A percentile compares a stretch with the other conserved stretches of the same genome.
phyloP scores from a whole-genome alignment of 768 basidiomycete species.

The Leccinum fibrillosum region DNA sequence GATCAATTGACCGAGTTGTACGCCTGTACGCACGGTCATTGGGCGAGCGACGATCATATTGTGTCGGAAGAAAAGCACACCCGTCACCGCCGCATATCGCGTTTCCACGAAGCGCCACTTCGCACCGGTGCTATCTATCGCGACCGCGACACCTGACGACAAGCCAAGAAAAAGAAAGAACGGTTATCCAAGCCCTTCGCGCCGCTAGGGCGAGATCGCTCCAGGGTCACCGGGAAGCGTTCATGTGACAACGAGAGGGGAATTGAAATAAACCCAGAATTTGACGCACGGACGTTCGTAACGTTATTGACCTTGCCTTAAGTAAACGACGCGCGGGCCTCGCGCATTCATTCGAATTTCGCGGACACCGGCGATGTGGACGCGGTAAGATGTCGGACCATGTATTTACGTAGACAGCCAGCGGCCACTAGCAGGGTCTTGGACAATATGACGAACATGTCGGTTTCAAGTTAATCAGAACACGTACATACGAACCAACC shows the following conservation, averaged over 20 bases:
- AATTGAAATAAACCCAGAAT: not conserved
- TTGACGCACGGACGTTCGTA: not conserved
- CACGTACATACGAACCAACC: not conserved
- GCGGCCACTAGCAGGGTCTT: not conserved
- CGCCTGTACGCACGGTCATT: slow-evolving; percentile 15
- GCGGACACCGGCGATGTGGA: slow-evolving; percentile 5
- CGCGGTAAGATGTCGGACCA: slow-evolving; percentile 1
- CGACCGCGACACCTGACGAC: not conserved
- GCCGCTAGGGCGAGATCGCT: slow-evolving; percentile 10
- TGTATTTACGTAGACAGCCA: not conserved
- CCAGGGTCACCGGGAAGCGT: not conserved
- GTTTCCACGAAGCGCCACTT: slow-evolving; percentile 8
- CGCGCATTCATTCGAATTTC: slow-evolving; percentile 6
- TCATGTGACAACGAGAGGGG: not conserved
- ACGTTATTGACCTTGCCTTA: slow-evolving; percentile 14
- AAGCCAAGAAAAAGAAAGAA: not conserved
- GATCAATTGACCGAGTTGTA: slow-evolving; percentile 9
- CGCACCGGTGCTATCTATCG: not conserved
- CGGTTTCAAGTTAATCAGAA: not conserved
- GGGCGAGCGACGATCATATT: slow-evolving; percentile 24
- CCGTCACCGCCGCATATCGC: slow-evolving; percentile 4
- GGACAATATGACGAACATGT: not conserved
- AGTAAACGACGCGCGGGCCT: slow-evolving; percentile 15
- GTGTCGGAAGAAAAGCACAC: not conserved
- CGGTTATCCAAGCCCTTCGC: not conserved